These are phyloP conservation scores for Phialophora chinensis DNA, from an alignment of 2,329 filamentous ascomycete genomes.

Conservation along the genomic window DNA sequence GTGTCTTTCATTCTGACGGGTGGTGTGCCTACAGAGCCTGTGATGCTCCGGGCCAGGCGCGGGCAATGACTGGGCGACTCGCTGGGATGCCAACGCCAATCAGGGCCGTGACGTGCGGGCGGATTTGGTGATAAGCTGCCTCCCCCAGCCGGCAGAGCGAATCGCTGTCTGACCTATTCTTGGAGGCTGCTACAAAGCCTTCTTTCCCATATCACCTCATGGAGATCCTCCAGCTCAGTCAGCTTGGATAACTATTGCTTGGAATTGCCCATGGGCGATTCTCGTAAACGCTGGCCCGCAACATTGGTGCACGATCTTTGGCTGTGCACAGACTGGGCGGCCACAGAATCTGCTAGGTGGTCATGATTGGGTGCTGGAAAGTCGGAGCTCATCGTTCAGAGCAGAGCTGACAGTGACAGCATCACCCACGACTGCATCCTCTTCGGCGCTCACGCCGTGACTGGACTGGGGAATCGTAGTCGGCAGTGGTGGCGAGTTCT, in stretches of 20 bases:
- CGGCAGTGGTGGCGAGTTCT: slow-evolving; percentile 20
- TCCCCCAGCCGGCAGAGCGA: slow-evolving; percentile 25
- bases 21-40: slow-evolving; percentile 23
- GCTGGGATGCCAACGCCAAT: slow-evolving; percentile 36
- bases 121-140: slow-evolving; percentile 33
- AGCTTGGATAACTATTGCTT: slow-evolving; percentile 10
- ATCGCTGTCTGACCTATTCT: slow-evolving; percentile 35
- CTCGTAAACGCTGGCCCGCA: slow-evolving; percentile 17
- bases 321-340: not conserved
- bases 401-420: slow-evolving; percentile 12
- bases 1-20: slow-evolving; percentile 3
- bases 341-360: slow-evolving; percentile 1
- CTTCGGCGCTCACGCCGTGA: slow-evolving; percentile 3
- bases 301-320: not conserved
- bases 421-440: slow-evolving; percentile 7
- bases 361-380: slow-evolving; percentile 14
- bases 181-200: slow-evolving; percentile 24
- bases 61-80: slow-evolving; percentile 35
- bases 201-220: slow-evolving; percentile 18
- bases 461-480: slow-evolving; percentile 6
- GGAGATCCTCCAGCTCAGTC: slow-evolving; percentile 7
- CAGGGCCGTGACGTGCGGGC: slow-evolving; percentile 32
- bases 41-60: slow-evolving; percentile 25
- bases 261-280: slow-evolving; percentile 2
- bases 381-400: not conserved